Evolutionary conservation across 164 flowering plant genomes (phyloP).

Genomic region (Euptelea pleiosperma): DNA sequence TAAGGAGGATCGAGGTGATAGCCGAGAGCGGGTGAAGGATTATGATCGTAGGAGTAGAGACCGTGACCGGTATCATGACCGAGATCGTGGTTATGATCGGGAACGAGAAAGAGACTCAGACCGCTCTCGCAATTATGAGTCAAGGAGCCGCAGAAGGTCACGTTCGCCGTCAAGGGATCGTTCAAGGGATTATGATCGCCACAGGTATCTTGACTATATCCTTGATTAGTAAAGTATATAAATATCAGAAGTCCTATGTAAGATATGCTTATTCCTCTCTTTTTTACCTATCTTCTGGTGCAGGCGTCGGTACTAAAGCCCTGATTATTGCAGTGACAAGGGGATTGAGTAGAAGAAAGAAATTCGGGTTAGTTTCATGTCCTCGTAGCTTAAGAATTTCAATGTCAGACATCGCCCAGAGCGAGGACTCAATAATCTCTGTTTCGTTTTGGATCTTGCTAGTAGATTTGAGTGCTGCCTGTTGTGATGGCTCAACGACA

Average conservation of each 20-base stretch:
- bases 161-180: slow-evolving; percentile 79
- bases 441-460: too few relatives aligned
- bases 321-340: too few relatives aligned
- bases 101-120: slow-evolving; percentile 63
- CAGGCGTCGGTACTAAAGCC: slow-evolving; percentile 18
- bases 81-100: slow-evolving; percentile 58
- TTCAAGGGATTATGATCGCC: slow-evolving; percentile 80
- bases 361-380: too few relatives aligned
- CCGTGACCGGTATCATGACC: slow-evolving; percentile 62
- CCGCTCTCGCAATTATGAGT: slow-evolving; percentile 57
- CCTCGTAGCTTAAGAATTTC: too few relatives aligned
- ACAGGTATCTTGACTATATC: slow-evolving; percentile 41
- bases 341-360: too few relatives aligned
- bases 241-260: not conserved
- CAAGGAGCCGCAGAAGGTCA: slow-evolving; percentile 74
- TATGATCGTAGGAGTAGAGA: slow-evolving; percentile 57
- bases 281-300: not conserved
- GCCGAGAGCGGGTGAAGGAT: slow-evolving; percentile 61
- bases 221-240: not conserved
- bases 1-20: slow-evolving; percentile 54
- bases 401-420: too few relatives aligned
- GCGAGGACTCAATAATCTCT: too few relatives aligned
- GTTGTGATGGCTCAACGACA: too few relatives aligned
- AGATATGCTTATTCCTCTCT: not conserved
- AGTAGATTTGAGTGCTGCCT: too few relatives aligned